Base-by-base conservation (phyloP, 2,329 filamentous ascomycete species). In the Botrytis porri region DNA sequence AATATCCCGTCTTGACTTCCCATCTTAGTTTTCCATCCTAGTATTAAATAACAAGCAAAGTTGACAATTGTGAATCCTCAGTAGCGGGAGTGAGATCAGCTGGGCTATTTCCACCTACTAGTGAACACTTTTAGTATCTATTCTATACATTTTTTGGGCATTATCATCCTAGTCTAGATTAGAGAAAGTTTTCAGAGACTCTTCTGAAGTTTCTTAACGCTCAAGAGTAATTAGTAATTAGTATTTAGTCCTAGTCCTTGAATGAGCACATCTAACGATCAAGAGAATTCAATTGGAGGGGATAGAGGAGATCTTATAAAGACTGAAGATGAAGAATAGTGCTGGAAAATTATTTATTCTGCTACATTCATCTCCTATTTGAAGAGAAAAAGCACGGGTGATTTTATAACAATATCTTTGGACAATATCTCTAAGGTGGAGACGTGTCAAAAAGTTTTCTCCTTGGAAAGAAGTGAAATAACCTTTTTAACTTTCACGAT, bases 201-300 rank as follows among this genome's bases (percentile, higher is more conserved):
- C 25, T 16, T n/a, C 0, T n/a, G 25, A 51, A 51, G 25, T 0
- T 1, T n/a, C 25, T 51, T n/a, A n/a, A 51, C 4, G 0, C 3
- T 51, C 5, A 51, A n/a, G 10, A 51, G 25, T n/a, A 51, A n/a
- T 1, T 51, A 3, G 5, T 1, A 51, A 51, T 25, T 5, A 51
- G 25, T n/a, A 14, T n/a, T 4, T 51, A 14, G 4, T n/a, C 25
- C 25, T 25, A 12, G 25, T n/a, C 10, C 10, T 6, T 25, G 5
- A 51, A n/a, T n/a, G 12, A n/a, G 22, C 4, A 51, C 25, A 51
- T 4, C 10, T n/a, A n/a, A 51, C 5, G 10, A 6, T 12, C 25
- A 4, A 51, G 10, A 51, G 48, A n/a, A n/a, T 1, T n/a, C 10
- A 14, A 6, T 14, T 14, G 22, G 1, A 7, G 22, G 25, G 45